Base-by-base conservation (phyloP, 306 rosid species). In the Corylus avellana region DNA sequence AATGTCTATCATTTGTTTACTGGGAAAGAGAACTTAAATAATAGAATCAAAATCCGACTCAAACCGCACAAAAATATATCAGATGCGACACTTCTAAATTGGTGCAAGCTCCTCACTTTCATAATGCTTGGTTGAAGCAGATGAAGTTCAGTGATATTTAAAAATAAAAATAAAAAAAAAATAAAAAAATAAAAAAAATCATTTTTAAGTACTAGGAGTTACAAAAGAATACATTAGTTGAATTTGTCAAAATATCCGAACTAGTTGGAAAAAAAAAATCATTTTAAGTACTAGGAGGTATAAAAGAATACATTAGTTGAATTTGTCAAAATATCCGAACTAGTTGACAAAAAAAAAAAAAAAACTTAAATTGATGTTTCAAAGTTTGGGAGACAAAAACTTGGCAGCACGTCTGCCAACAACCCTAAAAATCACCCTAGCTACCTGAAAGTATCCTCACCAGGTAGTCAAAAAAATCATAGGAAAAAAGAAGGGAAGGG, bases 381-480 rank as follows among this genome's bases (percentile, higher is more conserved):
- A 56, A 55, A 46, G 37, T 55, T 53, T 22, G 14, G 58, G 8
- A 70, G 70, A 51, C 3, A 46, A 29, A 59, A 72, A 32, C 53
- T 32, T 57, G 16, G 70, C 25, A 35, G 29, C 29, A 54, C 68
- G 14, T 54, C 27, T n/a, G 18, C 78, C 59, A 50, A 74, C 42
- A 50, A 74, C 42, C 73, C 73, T 58, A 48, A 58, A 66, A 44
- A 46, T 47, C 18, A 51, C 18, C 74, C 68, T 37, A 70, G 76
- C 55, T 59, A 59, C 70, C 70, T 61, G 20, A 53, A 37, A 76
- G 58, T 58, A 46, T 71, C 37, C 58, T 27, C 42, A 67, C 7
- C 70, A 12, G 48, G 8, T 27, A 49, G 58, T 53, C 8, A 66
- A 62, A 35, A 77, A 63, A 73, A 57, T 35, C 35, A n/a, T 12